Base-by-base conservation (phyloP, 495 filamentous ascomycete species). In the Endocarpon pusillum region DNA sequence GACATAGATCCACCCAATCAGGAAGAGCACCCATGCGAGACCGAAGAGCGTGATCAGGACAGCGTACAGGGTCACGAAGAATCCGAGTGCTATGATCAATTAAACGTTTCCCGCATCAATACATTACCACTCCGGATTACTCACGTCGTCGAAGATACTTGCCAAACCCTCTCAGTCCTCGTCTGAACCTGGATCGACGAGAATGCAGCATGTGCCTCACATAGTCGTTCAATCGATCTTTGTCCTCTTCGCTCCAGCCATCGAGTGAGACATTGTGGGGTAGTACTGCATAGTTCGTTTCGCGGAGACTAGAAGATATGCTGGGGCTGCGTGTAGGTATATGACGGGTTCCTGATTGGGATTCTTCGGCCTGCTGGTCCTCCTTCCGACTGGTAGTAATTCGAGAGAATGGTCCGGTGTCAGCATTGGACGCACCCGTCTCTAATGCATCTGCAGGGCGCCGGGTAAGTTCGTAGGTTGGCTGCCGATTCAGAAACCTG, bases 1-100 rank as follows among this genome's bases (percentile, higher is more conserved):
- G n/a, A 83, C 73, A 39, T 82, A 80, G 46, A 86, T 81, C 80
- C 80, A 86, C 26, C 78, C 80, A 43, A 87, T 87, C 30, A 87
- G 53, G 55, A 83, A 84, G 21, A 87, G 64, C 0, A 87, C 80
- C 81, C 81, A 87, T 1, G 75, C 78, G 30, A 81, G 62, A 40
- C 81, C 81, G 37, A 84, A 87, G 4, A 81, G 58, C 0, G 80
- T 87, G 39, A 87, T 81, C 9, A 84, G 55, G 6, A 70, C 74
- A n/a, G 77, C 79, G 43, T 87, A 87, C 7, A 85, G 49, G 4
- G 78, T 82, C 17, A 87, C 71, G 18, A 81, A 57, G 40, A 82
- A 75, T 4, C 81, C 81, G 19, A 87, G 59, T 7, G 81, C 61
- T 65, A 10, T n/a, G n/a, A 19, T 25, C 16, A 29, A 15, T 12